These are phyloP conservation scores for Coniferiporia weirii DNA, from an alignment of 1,284 basidiomycete species.

Conservation along the genomic window DNA sequence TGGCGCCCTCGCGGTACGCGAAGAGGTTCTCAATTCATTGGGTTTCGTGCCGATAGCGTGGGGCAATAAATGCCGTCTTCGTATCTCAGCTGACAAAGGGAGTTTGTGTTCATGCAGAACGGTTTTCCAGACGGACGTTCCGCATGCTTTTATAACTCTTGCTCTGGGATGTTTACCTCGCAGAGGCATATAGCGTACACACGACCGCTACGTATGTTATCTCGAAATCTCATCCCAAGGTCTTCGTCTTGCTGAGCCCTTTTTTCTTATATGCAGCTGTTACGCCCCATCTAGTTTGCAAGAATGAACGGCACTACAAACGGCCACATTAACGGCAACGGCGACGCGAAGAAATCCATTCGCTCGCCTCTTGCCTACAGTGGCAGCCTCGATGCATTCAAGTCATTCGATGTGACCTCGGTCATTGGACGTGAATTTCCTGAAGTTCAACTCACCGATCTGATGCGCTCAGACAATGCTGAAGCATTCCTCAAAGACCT, in stretches of 20 bases:
- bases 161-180: background rate
- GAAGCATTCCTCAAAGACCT: constrained; percentile 16
- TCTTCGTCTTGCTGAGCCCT: background rate
- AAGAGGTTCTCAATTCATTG: no score
- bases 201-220: background rate
- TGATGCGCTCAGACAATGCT: constrained; percentile 11
- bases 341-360: background rate
- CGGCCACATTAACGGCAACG: constrained; percentile 1
- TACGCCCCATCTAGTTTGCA: no score
- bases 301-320: background rate
- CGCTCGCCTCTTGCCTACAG: constrained; percentile 13
- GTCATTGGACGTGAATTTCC: constrained; percentile 18
- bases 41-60: background rate
- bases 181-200: background rate
- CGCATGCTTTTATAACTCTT: background rate
- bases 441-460: constrained; percentile 16
- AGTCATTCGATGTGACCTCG: constrained; percentile 16
- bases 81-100: constrained; percentile 1
- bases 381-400: constrained; percentile 16
- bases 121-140: background rate
- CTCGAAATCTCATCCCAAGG: background rate
- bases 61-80: background rate
- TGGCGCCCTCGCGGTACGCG: no score
- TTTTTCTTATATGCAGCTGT: no score
- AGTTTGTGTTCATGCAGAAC: constrained; percentile 1